Evolutionary conservation across 1,284 basidiomycete species (phyloP).

Genomic region (Thecaphora thlaspeos): DNA sequence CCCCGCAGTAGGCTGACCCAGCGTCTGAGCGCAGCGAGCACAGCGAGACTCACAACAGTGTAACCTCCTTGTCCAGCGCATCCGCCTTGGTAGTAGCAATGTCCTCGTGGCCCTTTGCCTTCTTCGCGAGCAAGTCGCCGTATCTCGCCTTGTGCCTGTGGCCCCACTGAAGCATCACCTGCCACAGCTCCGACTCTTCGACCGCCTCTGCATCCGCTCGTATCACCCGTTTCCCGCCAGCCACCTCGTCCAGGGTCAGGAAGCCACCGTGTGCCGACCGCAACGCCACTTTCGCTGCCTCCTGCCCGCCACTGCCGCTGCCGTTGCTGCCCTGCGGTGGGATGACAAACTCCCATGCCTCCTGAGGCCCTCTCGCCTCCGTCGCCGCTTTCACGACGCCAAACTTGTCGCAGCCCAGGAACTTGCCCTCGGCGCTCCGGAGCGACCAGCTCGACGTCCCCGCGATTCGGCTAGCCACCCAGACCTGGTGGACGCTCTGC

Average conservation of each 20-base stretch:
- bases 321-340: background rate
- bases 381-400: constrained; percentile 28
- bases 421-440: constrained; percentile 45
- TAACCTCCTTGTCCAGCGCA: constrained; percentile 3
- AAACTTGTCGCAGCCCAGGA: constrained; percentile 35
- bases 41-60: constrained; percentile 5
- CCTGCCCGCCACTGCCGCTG: background rate
- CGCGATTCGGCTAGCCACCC: constrained; percentile 36
- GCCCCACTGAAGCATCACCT: constrained; percentile 46
- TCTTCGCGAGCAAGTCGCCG: constrained; percentile 11
- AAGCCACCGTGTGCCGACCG: constrained; percentile 36
- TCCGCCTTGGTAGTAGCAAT: background rate
- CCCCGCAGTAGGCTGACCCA: no score
- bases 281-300: constrained; percentile 7
- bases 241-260: constrained; percentile 29
- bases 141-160: constrained; percentile 34
- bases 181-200: constrained; percentile 15
- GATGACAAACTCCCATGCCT: constrained; percentile 37
- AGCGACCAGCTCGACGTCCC: constrained; percentile 36
- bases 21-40: no score
- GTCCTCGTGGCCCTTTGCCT: background rate
- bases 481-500: constrained; percentile 48
- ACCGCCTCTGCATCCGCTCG: constrained; percentile 29
- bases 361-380: constrained; percentile 50
- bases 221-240: constrained; percentile 27